phyloP scores from a whole-genome alignment of 2,329 filamentous ascomycete genomes.

The Aspergillus luchuensis region DNA sequence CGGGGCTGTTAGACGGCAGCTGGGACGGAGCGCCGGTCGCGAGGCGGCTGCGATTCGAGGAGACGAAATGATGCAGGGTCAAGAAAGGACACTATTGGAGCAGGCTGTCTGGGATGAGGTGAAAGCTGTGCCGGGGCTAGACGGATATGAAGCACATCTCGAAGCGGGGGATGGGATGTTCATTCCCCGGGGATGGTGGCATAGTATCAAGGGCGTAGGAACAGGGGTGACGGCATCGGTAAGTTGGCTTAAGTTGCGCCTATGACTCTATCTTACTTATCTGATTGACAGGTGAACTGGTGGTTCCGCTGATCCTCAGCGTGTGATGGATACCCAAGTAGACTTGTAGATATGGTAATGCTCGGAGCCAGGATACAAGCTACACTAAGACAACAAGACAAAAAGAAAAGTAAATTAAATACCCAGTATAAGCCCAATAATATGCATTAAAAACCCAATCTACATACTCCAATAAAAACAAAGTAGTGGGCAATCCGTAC shows the following conservation, averaged over 20 bases:
- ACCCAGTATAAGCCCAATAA: no score
- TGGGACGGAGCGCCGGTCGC: constrained; percentile 38
- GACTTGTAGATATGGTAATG: neutral
- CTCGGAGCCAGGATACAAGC: neutral
- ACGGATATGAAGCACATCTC: constrained; percentile 58
- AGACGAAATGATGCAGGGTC: constrained; percentile 87
- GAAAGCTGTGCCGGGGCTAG: constrained; percentile 25
- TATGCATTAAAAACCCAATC: no score
- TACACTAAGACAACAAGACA: no score
- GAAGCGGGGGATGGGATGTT: constrained; percentile 70
- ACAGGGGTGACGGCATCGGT: constrained; percentile 61
- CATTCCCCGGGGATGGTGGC: constrained; percentile 85
- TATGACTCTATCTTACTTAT: constrained; percentile 3
- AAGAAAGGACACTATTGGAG: constrained; percentile 68
- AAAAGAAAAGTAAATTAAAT: no score
- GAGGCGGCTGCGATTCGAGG: constrained; percentile 63
- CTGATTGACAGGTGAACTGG: constrained; percentile 65
- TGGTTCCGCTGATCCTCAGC: constrained; percentile 65
- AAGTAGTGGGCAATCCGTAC: neutral
- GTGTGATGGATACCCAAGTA: no score
- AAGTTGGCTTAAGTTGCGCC: constrained; percentile 37
- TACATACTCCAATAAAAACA: neutral
- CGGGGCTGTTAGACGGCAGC: constrained; percentile 46
- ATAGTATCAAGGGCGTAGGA: constrained; percentile 71
- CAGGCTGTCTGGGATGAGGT: constrained; percentile 66